These are phyloP conservation scores for Solanum hybrid DNA, from an alignment of 305 asterid species.

Conservation along the genomic window DNA sequence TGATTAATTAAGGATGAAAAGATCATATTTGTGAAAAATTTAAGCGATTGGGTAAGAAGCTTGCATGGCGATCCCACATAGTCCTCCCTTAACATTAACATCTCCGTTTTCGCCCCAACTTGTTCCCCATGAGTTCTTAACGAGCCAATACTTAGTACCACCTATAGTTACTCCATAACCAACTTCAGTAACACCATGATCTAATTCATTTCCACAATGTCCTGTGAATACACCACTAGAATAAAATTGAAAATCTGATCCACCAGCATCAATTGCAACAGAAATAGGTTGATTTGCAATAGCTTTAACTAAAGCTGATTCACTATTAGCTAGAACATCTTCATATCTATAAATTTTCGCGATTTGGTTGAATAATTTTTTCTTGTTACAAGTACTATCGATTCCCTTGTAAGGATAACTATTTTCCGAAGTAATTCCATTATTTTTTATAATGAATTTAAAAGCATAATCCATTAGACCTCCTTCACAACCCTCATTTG, in stretches of 20 bases:
- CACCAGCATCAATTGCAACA: conserved; percentile 74
- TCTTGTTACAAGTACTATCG: conserved; percentile 48
- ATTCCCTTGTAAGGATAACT: conserved; percentile 53
- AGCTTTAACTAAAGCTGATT: conserved; percentile 62
- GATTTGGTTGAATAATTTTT: conserved; percentile 44
- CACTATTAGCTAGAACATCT: conserved; percentile 53
- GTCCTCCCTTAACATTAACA: background rate
- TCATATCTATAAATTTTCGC: conserved; percentile 50
- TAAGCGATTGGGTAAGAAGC: background rate
- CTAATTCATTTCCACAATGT: conserved; percentile 62
- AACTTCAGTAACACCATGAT: conserved; percentile 70
- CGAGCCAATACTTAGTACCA: conserved; percentile 73
- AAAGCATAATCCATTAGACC: conserved; percentile 72
- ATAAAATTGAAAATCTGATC: conserved; percentile 59
- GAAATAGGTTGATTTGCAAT: conserved; percentile 78
- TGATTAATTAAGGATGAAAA: background rate
- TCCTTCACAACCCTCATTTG: conserved; percentile 66
- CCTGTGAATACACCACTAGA: conserved; percentile 62
- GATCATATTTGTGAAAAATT: no score
- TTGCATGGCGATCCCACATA: background rate
- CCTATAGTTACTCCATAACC: conserved; percentile 52
- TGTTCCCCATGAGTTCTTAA: conserved; percentile 21
- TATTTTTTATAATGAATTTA: conserved; percentile 50
- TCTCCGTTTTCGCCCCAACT: conserved; percentile 37
- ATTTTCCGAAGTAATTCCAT: conserved; percentile 55